Evolutionary conservation across 2,329 filamentous ascomycete species (phyloP).

Genomic region (Ascochyta clinopodiicola): DNA sequence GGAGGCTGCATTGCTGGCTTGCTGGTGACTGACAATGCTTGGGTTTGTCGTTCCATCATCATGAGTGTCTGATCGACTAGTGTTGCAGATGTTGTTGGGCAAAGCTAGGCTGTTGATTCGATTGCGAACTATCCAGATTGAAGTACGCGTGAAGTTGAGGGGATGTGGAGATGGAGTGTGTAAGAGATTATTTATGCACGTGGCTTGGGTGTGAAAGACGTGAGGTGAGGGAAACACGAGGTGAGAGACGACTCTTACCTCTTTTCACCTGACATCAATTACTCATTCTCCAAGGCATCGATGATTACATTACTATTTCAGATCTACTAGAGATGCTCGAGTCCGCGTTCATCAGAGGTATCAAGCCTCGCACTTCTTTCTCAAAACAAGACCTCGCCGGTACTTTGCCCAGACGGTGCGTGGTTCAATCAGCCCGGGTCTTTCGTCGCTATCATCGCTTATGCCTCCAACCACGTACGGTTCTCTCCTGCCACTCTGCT

Average conservation of each 20-base stretch:
- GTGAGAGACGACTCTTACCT: too few relatives aligned
- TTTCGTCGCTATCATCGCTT: neutral
- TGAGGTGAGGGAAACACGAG: neutral
- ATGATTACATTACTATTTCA: too few relatives aligned
- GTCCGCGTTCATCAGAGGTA: too few relatives aligned
- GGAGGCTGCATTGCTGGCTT: neutral
- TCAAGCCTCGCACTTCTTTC: too few relatives aligned
- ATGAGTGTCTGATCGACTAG: neutral
- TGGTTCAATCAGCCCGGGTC: too few relatives aligned
- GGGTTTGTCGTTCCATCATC: neutral
- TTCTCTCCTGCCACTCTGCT: constrained; percentile 22
- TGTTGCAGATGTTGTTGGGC: neutral
- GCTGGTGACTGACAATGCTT: neutral
- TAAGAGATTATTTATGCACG: neutral
- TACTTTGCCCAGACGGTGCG: too few relatives aligned
- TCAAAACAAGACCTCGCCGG: too few relatives aligned
- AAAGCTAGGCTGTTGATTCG: too few relatives aligned
- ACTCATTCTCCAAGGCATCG: too few relatives aligned
- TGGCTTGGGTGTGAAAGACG: neutral
- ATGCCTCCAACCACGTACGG: constrained; percentile 17
- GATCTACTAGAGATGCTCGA: too few relatives aligned
- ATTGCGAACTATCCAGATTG: neutral
- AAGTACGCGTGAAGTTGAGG: neutral
- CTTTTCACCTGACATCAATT: too few relatives aligned
- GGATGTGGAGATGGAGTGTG: neutral